Evolutionary conservation across 768 basidiomycete genomes (phyloP), one percentile per base, ranked within the genome.

Genomic region (Tylopilus sp.): DNA sequence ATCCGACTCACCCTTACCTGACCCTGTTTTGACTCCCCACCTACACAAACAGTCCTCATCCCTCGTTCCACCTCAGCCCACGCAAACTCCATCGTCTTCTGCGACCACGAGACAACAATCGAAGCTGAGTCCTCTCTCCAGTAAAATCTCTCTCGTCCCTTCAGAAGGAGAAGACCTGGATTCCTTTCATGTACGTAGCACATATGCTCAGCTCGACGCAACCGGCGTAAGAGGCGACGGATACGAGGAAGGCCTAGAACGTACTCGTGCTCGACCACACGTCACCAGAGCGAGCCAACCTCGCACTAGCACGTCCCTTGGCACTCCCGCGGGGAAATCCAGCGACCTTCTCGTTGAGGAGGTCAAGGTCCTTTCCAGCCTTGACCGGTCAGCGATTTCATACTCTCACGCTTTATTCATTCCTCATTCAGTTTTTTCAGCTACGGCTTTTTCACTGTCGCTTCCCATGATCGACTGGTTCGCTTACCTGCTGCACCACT

Each of bases 151-250:
- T 6, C 74, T 87, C 17, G 79, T 79, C 1, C 87, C 84, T 1
- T 86, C 86, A 6, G 85, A 85, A 58, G 86, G 86, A 23, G 91
- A 93, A 67, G 91, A 93, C 59, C 64, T 81, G 50, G 91, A 93
- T 64, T 79, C 86, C 7, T 88, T 88, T 59, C 85, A 90, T 67
- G 87, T 95, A 7, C 80, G 91, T 36, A 85, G 78, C 53, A 91
- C 90, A 1, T 95, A 98, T 65, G 95, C 94, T 0, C 81, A 89
- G 56, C 77, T 98, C n/a, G 92, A 98, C 44, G 72, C 79, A 10
- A 79, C 79, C 39, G 95, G 95, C n/a, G 95, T 98, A 33, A 88
- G 83, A 63, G 94, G 95, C 3, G 95, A 98, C 64, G 95, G 95
- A 0, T 91, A 85, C 69, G 89, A 92, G 60, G 93, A 95, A 58